phyloP scores from a whole-genome alignment of 176 grass and related monocot genomes.

The Bolboschoenus planiculmis region DNA sequence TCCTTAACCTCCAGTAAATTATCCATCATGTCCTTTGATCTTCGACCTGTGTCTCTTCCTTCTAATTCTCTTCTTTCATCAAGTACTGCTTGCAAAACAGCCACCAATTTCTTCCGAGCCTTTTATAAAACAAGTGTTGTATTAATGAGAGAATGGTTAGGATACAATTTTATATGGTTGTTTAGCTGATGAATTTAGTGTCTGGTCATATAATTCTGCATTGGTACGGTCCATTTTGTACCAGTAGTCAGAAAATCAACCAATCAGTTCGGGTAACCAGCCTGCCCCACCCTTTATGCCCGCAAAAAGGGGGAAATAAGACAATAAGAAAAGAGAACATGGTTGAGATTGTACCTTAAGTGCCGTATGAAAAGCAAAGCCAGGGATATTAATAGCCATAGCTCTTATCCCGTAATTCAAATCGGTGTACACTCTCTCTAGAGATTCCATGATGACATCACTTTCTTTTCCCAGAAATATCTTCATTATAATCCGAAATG shows the following conservation, averaged over 20 bases:
- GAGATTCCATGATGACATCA: slow-evolving; percentile 28
- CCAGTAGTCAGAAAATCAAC: neutral
- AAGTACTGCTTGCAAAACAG: slow-evolving; percentile 54
- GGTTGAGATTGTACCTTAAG: slow-evolving; percentile 24
- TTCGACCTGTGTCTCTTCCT: neutral
- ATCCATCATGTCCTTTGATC: slow-evolving; percentile 81
- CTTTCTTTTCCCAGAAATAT: slow-evolving; percentile 58
- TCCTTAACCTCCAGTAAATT: slow-evolving; percentile 46
- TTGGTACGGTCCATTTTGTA: neutral
- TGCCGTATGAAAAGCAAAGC: slow-evolving; percentile 68
- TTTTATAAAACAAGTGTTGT: neutral
- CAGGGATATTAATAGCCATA: slow-evolving; percentile 85
- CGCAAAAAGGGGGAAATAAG: neutral
- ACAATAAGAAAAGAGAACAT: neutral
- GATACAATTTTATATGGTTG: neutral
- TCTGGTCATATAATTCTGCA: neutral
- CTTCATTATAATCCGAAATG: slow-evolving; percentile 77
- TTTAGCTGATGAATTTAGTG: neutral
- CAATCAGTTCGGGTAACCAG: neutral
- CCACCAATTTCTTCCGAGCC: slow-evolving; percentile 49
- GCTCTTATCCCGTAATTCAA: slow-evolving; percentile 87
- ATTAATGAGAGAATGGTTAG: neutral
- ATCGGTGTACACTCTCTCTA: slow-evolving; percentile 72
- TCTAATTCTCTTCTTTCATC: slow-evolving; percentile 28
- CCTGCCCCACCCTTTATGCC: neutral